Evolutionary conservation across 305 asterid species (phyloP).

Genomic region (Fraxinus latifolia): DNA sequence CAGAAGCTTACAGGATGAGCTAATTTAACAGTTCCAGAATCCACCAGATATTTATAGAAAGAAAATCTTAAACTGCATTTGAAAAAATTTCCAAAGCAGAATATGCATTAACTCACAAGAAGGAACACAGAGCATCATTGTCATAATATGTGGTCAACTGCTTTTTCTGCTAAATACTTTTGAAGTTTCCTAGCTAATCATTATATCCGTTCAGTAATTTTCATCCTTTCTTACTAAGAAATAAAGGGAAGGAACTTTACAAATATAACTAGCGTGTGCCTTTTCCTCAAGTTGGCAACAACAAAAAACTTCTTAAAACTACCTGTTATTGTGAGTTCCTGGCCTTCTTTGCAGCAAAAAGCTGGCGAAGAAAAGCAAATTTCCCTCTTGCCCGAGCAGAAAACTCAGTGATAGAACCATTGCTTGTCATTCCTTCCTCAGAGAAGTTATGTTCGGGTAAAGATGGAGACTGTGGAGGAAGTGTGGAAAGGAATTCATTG

Average conservation of each 20-base stretch:
- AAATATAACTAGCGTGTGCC: slow-evolving; percentile 9
- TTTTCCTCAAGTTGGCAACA: not conserved
- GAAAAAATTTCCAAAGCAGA: not conserved
- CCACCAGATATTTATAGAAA: not conserved
- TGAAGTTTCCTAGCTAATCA: not conserved
- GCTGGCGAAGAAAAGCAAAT: slow-evolving; percentile 80
- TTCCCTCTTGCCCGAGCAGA: slow-evolving; percentile 76
- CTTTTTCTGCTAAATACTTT: not conserved
- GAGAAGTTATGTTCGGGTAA: slow-evolving; percentile 38
- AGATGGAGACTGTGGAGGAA: slow-evolving; percentile 44
- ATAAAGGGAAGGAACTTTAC: not conserved
- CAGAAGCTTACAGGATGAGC: not conserved
- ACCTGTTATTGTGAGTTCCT: slow-evolving; percentile 47
- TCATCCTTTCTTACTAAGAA: not conserved
- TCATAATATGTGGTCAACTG: not conserved
- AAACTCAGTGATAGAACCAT: slow-evolving; percentile 58
- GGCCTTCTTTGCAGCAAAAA: slow-evolving; percentile 82
- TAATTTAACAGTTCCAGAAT: not conserved
- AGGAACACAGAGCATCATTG: not conserved
- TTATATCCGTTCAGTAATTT: not conserved
- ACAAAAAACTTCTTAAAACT: not conserved
- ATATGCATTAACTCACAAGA: not conserved
- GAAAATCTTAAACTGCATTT: not conserved
- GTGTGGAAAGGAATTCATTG: slow-evolving; percentile 58
- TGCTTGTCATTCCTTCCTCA: slow-evolving; percentile 42